Evolutionary conservation across 2,329 filamentous ascomycete species (phyloP).

Genomic region (Cercospora sesami): DNA sequence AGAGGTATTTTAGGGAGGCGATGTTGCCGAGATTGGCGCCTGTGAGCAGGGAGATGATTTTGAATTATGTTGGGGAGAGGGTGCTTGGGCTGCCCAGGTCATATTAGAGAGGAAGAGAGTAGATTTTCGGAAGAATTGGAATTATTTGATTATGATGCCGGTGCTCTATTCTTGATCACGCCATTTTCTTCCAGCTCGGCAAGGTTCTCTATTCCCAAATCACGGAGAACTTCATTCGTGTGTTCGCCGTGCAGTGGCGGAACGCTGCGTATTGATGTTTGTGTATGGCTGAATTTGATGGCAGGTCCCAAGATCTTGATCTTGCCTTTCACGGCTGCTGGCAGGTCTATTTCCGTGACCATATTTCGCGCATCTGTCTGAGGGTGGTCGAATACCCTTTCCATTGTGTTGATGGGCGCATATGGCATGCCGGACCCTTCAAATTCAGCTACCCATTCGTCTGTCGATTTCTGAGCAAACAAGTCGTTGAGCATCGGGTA

Average conservation of each 20-base stretch:
- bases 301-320: constrained; percentile 27
- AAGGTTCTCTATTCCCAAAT: constrained; percentile 23
- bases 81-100: constrained; percentile 35
- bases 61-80: constrained; percentile 39
- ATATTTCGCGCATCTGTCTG: constrained; percentile 44
- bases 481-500: constrained; percentile 40
- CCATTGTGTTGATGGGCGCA: constrained; percentile 50
- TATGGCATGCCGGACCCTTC: constrained; percentile 50
- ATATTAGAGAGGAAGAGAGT: constrained; percentile 20
- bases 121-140: neutral
- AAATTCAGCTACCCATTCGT: constrained; percentile 45
- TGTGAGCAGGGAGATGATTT: constrained; percentile 50
- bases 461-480: constrained; percentile 42
- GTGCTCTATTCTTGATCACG: constrained; percentile 24
- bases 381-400: constrained; percentile 48
- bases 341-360: constrained; percentile 26
- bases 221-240: constrained; percentile 30
- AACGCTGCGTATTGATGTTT: constrained; percentile 27
- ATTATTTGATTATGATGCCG: neutral
- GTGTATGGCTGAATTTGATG: constrained; percentile 35
- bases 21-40: constrained; percentile 65
- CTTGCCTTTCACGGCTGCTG: constrained; percentile 21
- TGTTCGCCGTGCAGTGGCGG: constrained; percentile 35
- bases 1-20: constrained; percentile 65
- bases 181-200: constrained; percentile 22